Evolutionary conservation across 2,329 filamentous ascomycete genomes (phyloP), one percentile per base, ranked within the genome.

Genomic region (Aschersonia sp.): DNA sequence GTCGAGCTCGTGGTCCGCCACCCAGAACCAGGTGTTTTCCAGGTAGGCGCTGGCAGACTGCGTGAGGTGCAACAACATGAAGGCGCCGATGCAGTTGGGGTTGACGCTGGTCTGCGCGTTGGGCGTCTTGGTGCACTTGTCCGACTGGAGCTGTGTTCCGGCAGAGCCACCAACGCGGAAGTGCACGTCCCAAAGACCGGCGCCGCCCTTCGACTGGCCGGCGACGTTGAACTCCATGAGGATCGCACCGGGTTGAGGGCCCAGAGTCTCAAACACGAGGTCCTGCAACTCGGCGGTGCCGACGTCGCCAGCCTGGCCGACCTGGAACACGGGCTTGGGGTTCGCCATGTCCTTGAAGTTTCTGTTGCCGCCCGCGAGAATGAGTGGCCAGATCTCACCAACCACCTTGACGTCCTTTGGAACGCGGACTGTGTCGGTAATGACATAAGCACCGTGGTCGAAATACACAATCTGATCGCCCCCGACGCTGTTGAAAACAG

Each of bases 111-210:
- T 79, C 5, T 72, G 74, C 11, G 70, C 67, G 46, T 73, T 71
- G 42, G 85, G 84, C 52, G 81, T 85, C 74, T 94, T 94, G 62
- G 76, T 65, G 69, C 89, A 96, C 48, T 73, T 81, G 63, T 86
- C 75, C 14, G 82, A 83, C 66, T 94, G 86, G 12, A 97, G 76
- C 54, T 85, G 67, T 31, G 89, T 94, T 51, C 90, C 90, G 5
- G 85, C 82, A 47, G 83, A 81, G 42, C 92, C 92, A 57, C 88
- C 90, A 56, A 98, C 78, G 59, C 92, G 87, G 68, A 92, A 83
- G 71, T 98, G 92, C n/a, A 89, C 82, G 58, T 98, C 92, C 86
- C 89, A 98, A 66, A 96, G 81, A 52, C 80, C 90, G 22, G 81
- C 81, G 1, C 79, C 76, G 44, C 87, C 87, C 49, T 81, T 74